Evolutionary conservation across 164 flowering plant species (phyloP), one percentile per base, ranked within the genome.

Genomic region (Cinnamomum chago): DNA sequence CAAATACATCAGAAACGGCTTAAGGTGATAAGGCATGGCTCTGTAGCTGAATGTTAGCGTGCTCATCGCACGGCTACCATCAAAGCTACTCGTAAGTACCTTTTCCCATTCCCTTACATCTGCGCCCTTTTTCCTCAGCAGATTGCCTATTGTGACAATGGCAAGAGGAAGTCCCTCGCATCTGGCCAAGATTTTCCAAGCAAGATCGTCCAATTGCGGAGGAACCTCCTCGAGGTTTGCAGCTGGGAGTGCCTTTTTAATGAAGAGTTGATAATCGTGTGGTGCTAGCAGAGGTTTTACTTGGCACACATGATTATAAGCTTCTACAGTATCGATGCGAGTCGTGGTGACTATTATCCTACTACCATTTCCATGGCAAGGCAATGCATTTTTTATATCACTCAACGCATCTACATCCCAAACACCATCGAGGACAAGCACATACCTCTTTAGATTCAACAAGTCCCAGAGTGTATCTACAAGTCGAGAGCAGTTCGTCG

Each of bases 141-240:
- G 74, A 23, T 89, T 84, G 60, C 84, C 91, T 2, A 86, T 78
- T 12, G 86, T 87, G 73, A 79, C 83, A 77, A 84, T 81, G 20
- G 89, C 87, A 50, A 88, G 68, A 3, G 91, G 91, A 58, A 86
- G 83, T 33, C 88, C 89, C 12, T 76, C 72, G 35, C 89, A 88
- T 69, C 84, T 85, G n/a, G 74, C 76, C 5, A 85, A 85, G 58
- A 88, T 79, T 71, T 84, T 88, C 70, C 78, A 73, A n/a, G 83
- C 85, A 10, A 84, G 50, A 6, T 5, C n/a, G 68, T 69, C 79
- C 47, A 87, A 76, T 20, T 82, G 82, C 24, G 76, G 70, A 47
- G 77, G 12, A 65, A 15, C 12, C 10, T 20, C 60, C n/a, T 5
- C 60, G 13, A 14, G n/a, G 60, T 55, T 5, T 15, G 60, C 35